Evolutionary conservation across 805 yeast species (phyloP).

Genomic region (Lachancea meyersii): DNA sequence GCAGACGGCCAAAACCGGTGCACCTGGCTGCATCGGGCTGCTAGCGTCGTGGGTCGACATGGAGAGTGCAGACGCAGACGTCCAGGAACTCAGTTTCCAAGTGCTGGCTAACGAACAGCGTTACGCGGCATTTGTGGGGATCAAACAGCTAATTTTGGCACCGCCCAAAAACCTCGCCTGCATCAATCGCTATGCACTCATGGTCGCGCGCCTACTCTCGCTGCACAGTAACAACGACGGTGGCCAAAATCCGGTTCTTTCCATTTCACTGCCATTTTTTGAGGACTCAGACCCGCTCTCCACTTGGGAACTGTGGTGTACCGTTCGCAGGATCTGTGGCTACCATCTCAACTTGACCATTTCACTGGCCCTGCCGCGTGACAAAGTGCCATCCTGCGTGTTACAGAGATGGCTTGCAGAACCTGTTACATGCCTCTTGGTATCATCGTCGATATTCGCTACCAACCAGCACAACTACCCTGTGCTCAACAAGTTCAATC

Average conservation of each 20-base stretch:
- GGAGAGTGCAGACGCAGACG: slow-evolving; percentile 44
- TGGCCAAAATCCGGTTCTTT: slow-evolving; percentile 32
- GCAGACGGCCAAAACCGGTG: slow-evolving; percentile 10
- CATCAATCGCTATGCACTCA: slow-evolving; percentile 45
- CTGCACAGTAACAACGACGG: slow-evolving; percentile 29
- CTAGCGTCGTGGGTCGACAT: slow-evolving; percentile 67
- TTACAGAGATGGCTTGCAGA: slow-evolving; percentile 62
- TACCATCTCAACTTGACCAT: slow-evolving; percentile 56
- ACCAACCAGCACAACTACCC: slow-evolving; percentile 58
- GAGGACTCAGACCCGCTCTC: slow-evolving; percentile 49
- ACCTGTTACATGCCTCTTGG: slow-evolving; percentile 52
- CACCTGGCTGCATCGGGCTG: slow-evolving; percentile 43
- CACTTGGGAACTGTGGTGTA: slow-evolving; percentile 73
- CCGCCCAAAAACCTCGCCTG: slow-evolving; percentile 57
- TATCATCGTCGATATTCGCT: slow-evolving; percentile 52
- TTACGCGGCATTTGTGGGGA: slow-evolving; percentile 54
- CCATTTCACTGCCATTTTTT: slow-evolving; percentile 45
- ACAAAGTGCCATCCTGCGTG: slow-evolving; percentile 44
- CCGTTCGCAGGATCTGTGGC: slow-evolving; percentile 50
- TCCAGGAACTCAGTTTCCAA: slow-evolving; percentile 50
- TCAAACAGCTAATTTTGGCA: slow-evolving; percentile 49
- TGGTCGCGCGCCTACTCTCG: slow-evolving; percentile 29
- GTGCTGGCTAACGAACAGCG: slow-evolving; percentile 53
- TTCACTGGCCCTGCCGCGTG: slow-evolving; percentile 67
- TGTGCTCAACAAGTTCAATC: slow-evolving; percentile 55